These are phyloP conservation scores for Annulohypoxylon stygium DNA, from an alignment of 495 filamentous ascomycete genomes.

Conservation along the genomic window DNA sequence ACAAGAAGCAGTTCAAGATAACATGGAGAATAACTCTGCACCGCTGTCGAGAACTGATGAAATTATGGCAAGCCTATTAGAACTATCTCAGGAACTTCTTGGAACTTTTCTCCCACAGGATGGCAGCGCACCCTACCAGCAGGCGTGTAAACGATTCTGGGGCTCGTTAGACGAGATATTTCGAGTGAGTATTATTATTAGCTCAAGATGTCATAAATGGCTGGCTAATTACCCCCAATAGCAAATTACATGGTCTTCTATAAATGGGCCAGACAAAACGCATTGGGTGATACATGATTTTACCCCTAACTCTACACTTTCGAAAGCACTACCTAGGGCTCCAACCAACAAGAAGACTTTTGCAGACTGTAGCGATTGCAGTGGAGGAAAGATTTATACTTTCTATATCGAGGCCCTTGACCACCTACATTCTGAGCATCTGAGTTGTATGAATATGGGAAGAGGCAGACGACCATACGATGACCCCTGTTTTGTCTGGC, in stretches of 20 bases:
- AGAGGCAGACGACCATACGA: not conserved
- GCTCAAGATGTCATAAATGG: not conserved
- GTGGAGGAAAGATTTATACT: not conserved
- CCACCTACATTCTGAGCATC: constrained; percentile 5
- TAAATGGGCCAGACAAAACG: not conserved
- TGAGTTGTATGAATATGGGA: not conserved
- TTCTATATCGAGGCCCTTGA: not conserved
- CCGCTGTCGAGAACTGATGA: not conserved
- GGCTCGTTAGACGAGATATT: constrained; percentile 5
- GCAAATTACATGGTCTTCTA: constrained; percentile 1
- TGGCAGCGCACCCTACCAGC: not conserved
- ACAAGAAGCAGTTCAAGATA: not conserved
- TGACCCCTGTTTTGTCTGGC: constrained; percentile 6
- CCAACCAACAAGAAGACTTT: constrained; percentile 3
- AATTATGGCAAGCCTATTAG: not conserved
- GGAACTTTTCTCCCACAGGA: constrained; percentile 7
- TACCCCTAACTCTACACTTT: constrained; percentile 3
- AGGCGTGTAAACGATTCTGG: constrained; percentile 9
- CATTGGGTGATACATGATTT: constrained; percentile 11
- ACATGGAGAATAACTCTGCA: not conserved
- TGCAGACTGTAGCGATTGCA: not conserved
- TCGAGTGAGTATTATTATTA: not conserved
- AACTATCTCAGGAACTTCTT: constrained; percentile 8
- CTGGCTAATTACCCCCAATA: not conserved
- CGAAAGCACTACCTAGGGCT: constrained; percentile 5